Percentiles rank a stretch among this genome's conserved stretches.
Conservation (phyloP, 2,329 filamentous ascomycete species). For the Sporothrix brasiliensis region DNA sequence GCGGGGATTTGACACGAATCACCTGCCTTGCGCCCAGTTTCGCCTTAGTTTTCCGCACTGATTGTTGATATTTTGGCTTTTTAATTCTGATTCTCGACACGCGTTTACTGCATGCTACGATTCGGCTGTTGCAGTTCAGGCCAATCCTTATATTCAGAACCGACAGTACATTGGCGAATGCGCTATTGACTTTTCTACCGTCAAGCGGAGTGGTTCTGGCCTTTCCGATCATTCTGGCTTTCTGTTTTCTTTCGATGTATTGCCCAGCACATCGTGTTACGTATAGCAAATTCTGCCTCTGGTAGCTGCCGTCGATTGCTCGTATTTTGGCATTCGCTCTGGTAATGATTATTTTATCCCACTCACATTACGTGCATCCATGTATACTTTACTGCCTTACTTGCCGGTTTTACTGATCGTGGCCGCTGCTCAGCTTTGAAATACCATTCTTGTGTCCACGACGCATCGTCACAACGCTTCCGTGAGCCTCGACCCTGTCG, state of each 20-base stretch:
- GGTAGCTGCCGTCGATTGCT: neutral
- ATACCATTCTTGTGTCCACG: neutral
- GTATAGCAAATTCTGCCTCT: neutral
- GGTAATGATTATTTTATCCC: neutral
- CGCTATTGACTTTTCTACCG: neutral
- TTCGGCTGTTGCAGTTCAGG: constrained; percentile 5
- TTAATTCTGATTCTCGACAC: neutral
- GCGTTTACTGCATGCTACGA: neutral
- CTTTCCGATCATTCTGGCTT: neutral
- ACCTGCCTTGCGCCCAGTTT: too few species aligned
- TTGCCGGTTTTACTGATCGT: neutral
- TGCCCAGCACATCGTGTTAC: neutral
- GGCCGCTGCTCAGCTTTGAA: neutral
- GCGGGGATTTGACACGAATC: too few species aligned
- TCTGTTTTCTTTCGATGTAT: neutral
- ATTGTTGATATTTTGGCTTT: neutral
- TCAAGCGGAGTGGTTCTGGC: neutral
- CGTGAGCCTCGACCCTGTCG: neutral
- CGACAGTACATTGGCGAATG: neutral
- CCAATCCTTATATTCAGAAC: neutral
- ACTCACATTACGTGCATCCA: neutral
- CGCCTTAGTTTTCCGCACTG: too few species aligned
- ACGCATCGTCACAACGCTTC: neutral
- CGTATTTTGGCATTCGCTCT: neutral
- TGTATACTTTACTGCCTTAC: neutral